Percentiles rank a stretch among this genome's conserved stretches.
Evolutionary conservation across 352 stramenopile species (phyloP).

Genomic region (Phytophthora hibernalis): DNA sequence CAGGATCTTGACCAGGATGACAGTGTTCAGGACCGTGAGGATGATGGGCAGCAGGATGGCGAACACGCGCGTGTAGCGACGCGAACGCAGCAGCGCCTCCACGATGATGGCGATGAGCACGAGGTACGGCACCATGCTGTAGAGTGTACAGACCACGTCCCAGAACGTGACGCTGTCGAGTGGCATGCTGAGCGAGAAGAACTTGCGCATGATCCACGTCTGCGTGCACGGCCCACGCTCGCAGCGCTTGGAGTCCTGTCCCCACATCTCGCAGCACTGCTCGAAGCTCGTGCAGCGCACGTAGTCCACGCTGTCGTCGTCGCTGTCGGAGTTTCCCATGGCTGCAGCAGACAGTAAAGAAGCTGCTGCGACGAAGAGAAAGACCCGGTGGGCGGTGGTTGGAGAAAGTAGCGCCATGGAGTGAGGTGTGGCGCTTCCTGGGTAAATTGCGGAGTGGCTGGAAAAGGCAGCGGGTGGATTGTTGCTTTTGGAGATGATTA

Average conservation of each 20-base stretch:
- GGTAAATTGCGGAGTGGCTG: constrained; percentile 22
- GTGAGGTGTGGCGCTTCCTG: neutral
- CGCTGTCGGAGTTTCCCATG: constrained; percentile 21
- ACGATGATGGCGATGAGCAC: constrained; percentile 48
- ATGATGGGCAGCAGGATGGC: constrained; percentile 46
- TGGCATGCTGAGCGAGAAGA: constrained; percentile 60
- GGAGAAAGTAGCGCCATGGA: constrained; percentile 10
- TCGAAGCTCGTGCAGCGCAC: constrained; percentile 40
- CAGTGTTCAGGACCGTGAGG: constrained; percentile 46
- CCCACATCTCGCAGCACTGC: constrained; percentile 56
- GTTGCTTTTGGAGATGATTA: too few relatives aligned
- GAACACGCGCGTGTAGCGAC: constrained; percentile 50
- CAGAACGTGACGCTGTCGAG: constrained; percentile 48
- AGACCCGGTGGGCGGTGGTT: neutral
- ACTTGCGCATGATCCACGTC: constrained; percentile 50
- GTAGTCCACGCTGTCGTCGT: constrained; percentile 32
- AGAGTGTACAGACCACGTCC: constrained; percentile 50
- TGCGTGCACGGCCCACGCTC: constrained; percentile 46
- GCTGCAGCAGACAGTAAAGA: neutral
- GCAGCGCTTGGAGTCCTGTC: constrained; percentile 49
- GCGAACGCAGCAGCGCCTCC: constrained; percentile 41
- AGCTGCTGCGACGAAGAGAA: constrained; percentile 4
- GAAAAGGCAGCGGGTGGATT: constrained; percentile 7
- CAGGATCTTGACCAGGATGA: constrained; percentile 45
- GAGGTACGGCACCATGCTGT: constrained; percentile 60